Evolutionary conservation across 2,329 filamentous ascomycete genomes (phyloP).

Genomic region (Talaromyces sp.): DNA sequence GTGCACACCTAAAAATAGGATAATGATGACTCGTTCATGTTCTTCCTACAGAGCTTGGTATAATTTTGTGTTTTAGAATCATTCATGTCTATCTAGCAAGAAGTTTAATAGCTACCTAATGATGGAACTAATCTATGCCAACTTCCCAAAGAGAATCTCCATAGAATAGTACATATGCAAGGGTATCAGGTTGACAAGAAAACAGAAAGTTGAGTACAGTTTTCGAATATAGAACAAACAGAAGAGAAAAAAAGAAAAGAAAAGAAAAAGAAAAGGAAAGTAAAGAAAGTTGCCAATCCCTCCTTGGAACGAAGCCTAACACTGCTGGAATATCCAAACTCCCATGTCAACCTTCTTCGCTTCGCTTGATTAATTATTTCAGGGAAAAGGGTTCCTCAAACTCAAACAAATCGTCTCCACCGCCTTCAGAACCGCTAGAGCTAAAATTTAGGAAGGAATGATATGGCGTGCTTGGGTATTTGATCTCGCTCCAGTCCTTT

Average conservation of each 20-base stretch:
- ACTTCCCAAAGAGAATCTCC: neutral
- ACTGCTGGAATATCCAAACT: neutral
- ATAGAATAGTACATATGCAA: neutral
- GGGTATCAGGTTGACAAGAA: neutral
- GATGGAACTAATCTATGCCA: neutral
- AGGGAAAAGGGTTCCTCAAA: neutral
- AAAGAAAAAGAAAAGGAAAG: too few species aligned
- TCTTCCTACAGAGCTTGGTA: neutral
- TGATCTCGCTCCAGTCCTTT: neutral
- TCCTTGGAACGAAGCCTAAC: neutral
- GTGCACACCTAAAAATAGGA: neutral
- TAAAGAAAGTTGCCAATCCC: neutral
- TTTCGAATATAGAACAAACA: neutral
- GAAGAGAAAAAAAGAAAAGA: neutral
- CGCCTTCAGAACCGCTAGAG: neutral
- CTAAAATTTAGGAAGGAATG: neutral
- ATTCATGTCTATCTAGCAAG: too few species aligned
- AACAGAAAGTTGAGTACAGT: too few species aligned
- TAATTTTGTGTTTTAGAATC: neutral
- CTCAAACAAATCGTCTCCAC: neutral
- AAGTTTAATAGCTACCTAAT: neutral
- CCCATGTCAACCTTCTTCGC: neutral
- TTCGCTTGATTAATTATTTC: neutral
- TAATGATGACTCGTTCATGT: neutral
- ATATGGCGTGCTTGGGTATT: neutral